A percentile compares a stretch with the other conserved stretches of the same genome.
These are phyloP conservation scores for Aegilops tauschii DNA, from an alignment of 176 grass and related monocot genomes.

Conservation along the genomic window DNA sequence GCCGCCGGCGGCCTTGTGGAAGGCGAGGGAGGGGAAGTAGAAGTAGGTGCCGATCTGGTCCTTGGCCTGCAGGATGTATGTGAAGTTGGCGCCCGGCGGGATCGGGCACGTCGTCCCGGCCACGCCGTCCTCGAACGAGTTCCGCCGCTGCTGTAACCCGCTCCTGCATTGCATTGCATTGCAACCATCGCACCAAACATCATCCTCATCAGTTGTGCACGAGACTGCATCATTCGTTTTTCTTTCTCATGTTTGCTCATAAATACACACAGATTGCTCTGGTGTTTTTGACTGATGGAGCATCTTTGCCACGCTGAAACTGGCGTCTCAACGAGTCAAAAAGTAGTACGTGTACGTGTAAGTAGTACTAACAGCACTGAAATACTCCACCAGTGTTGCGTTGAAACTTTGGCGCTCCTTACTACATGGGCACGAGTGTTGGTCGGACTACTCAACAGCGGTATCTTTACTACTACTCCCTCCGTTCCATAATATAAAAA, in stretches of 20 bases:
- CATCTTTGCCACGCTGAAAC: too few species aligned
- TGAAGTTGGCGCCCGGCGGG: constrained; percentile 80
- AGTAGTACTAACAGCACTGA: too few species aligned
- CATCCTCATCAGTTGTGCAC: neutral
- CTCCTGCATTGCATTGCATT: constrained; percentile 44
- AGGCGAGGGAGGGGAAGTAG: constrained; percentile 92
- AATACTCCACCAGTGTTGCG: too few species aligned
- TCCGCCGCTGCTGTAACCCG: constrained; percentile 83
- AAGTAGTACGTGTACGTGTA: neutral
- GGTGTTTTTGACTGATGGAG: too few species aligned
- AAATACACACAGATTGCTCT: too few species aligned
- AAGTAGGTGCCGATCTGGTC: constrained; percentile 96
- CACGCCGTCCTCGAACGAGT: constrained; percentile 86
- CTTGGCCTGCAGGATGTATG: constrained; percentile 81
- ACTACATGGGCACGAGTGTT: too few species aligned
- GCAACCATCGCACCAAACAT: neutral
- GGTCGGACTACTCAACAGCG: too few species aligned
- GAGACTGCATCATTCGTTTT: too few species aligned
- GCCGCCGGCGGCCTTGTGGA: constrained; percentile 93
- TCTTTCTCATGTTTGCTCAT: too few species aligned
- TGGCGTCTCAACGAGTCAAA: neutral
- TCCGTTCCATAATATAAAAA: too few species aligned
- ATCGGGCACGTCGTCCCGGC: constrained; percentile 91
- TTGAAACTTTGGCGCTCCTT: too few species aligned
- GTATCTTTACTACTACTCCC: too few species aligned